phyloP scores from a whole-genome alignment of 176 grass and related monocot species.

The Miscanthus lutarioriparius region DNA sequence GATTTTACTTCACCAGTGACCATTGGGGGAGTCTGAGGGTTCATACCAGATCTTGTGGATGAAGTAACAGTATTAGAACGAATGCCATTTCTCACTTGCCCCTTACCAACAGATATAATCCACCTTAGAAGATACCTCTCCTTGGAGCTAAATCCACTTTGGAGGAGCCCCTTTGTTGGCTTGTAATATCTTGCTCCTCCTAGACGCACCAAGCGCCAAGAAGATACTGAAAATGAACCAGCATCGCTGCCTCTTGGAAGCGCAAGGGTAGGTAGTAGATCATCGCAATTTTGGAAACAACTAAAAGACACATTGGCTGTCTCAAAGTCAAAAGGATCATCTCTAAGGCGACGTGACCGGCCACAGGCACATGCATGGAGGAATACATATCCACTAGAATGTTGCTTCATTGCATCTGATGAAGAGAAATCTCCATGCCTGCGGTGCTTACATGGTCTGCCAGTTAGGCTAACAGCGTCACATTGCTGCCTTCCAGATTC shows the following conservation, averaged over 20 bases:
- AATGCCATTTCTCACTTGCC: conserved; percentile 29
- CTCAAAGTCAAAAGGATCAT: conserved; percentile 92
- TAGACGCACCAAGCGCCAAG: conserved; percentile 81
- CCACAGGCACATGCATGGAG: conserved; percentile 98
- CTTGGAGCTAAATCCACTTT: conserved; percentile 74
- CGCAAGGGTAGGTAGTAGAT: conserved; percentile 72
- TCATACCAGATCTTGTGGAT: conserved; percentile 31
- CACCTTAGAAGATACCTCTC: conserved; percentile 82
- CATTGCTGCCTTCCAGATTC: conserved; percentile 95
- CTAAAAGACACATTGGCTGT: conserved; percentile 75
- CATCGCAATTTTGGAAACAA: conserved; percentile 80
- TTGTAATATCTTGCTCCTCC: conserved; percentile 96
- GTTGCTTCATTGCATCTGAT: conserved; percentile 42
- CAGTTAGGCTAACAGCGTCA: conserved; percentile 79
- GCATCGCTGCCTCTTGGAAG: conserved; percentile 48
- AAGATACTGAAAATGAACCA: conserved; percentile 46
- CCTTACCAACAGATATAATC: conserved; percentile 54
- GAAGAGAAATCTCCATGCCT: conserved; percentile 53
- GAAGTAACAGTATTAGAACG: conserved; percentile 29
- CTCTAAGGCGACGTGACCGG: conserved; percentile 67
- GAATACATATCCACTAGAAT: conserved; percentile 81
- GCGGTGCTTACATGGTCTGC: conserved; percentile 78
- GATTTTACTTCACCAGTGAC: conserved; percentile 45
- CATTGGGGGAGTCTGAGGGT: conserved; percentile 27
- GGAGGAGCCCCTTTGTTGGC: conserved; percentile 80